Evolutionary conservation across 177 flowering plant genomes (phyloP), one percentile per base, ranked within the genome.

Genomic region (Tripterygium wilfordii): DNA sequence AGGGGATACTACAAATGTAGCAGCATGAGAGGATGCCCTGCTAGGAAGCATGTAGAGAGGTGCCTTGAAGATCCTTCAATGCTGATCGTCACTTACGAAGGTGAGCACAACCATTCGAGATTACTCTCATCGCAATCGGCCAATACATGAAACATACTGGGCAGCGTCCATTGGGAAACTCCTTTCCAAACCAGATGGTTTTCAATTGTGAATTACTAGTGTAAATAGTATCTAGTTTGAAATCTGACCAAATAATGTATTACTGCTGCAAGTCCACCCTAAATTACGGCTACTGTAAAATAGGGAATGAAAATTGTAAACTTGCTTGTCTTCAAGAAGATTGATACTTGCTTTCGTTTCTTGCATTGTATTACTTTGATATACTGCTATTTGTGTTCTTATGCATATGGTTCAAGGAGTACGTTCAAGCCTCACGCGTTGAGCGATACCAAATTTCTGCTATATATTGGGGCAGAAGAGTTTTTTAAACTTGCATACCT

Each of bases 1-100:
- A 85, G 95, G 71, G 89, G 95, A 57, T 85, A 85, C 67, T 85
- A 85, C 49, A 85, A 80, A 60, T 85, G 95, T 59, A 85, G 95
- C 74, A 85, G 83, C 64, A 61, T 77, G 74, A 76, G 87, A 57
- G 95, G 95, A 15, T 85, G 95, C 56, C 89, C 87, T 0, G 87
- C 95, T n/a, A 82, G 95, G 60, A 85, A 85, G 66, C 95, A 85
- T 52, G 95, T 85, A 0, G 95, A 85, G 66, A 70, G 95, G 60
- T 80, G 83, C 71, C 55, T 76, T 58, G 87, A 78, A 45, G 95
- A 82, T 1, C 72, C 87, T 2, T 60, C 89, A 24, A 85, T 85
- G 89, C 76, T 85, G 7, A 71, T 80, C 24, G 89, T 85, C 25
- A 85, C 95, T 15, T 85, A 85, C 44, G 89, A 82, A 68, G 87